Conservation (phyloP, 257 asterid species). For the Eucommia ulmoides region DNA sequence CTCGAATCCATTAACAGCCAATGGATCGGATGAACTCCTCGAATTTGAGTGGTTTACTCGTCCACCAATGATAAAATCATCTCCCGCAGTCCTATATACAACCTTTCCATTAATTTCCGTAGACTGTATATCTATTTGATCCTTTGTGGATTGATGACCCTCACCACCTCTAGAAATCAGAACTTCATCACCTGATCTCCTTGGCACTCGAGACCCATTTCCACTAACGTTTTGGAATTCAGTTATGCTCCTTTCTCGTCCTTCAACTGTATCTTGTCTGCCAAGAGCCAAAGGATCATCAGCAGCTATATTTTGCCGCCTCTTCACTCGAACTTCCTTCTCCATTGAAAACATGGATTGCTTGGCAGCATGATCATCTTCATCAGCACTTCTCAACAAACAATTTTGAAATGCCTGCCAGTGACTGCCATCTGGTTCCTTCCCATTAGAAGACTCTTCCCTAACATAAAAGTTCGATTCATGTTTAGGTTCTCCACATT, state of each 20-base stretch:
- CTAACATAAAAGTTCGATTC: constrained; percentile 19
- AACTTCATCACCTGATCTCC: constrained; percentile 39
- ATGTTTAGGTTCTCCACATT: constrained; percentile 23
- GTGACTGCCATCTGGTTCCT: constrained; percentile 28
- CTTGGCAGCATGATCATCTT: constrained; percentile 32
- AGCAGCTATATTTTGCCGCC: constrained; percentile 23
- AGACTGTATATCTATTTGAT: constrained; percentile 30
- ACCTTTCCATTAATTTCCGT: constrained; percentile 46
- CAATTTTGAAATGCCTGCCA: constrained; percentile 93
- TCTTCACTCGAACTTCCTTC: constrained; percentile 34
- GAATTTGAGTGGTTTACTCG: constrained; percentile 27
- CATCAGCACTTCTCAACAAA: constrained; percentile 54
- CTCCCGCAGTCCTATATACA: constrained; percentile 32
- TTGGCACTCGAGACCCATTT: constrained; percentile 17
- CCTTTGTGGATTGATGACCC: not conserved
- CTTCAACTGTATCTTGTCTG: constrained; percentile 26
- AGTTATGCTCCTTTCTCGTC: constrained; percentile 30
- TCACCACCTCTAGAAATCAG: constrained; percentile 24
- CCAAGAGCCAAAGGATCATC: constrained; percentile 45
- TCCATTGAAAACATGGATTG: constrained; percentile 46
- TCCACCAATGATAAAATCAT: constrained; percentile 48
- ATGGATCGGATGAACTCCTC: constrained; percentile 41
- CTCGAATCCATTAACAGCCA: constrained; percentile 32
- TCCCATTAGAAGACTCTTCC: constrained; percentile 28
- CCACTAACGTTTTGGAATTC: constrained; percentile 22